Conservation (phyloP, 2,329 filamentous ascomycete genomes). For the Hymenoscyphus infarciens region DNA sequence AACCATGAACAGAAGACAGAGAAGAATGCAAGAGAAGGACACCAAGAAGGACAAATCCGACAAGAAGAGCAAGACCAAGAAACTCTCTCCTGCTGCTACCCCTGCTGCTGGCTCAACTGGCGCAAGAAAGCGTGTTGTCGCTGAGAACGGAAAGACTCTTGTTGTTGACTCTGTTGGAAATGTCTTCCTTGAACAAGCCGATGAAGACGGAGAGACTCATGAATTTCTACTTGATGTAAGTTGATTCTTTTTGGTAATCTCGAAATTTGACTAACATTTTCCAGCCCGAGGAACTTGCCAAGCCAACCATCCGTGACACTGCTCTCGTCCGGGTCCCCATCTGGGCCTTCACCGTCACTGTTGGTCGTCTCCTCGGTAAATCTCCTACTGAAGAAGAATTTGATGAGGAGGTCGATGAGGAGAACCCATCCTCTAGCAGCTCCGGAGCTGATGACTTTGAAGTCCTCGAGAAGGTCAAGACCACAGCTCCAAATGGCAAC, state of each 20-base stretch:
- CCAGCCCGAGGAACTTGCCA: slow-evolving; percentile 73
- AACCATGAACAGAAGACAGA: slow-evolving; percentile 77
- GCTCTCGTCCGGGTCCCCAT: slow-evolving; percentile 75
- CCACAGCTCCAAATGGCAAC: slow-evolving; percentile 29
- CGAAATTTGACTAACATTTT: slow-evolving; percentile 18
- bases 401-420: slow-evolving; percentile 42
- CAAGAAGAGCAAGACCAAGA: slow-evolving; percentile 51
- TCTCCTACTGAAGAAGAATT: slow-evolving; percentile 37
- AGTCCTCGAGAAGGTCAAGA: slow-evolving; percentile 52
- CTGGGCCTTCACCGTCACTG: slow-evolving; percentile 61
- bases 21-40: slow-evolving; percentile 84
- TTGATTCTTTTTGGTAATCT: slow-evolving; percentile 26
- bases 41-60: slow-evolving; percentile 64
- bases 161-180: slow-evolving; percentile 90
- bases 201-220: slow-evolving; percentile 77
- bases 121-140: slow-evolving; percentile 80
- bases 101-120: slow-evolving; percentile 60
- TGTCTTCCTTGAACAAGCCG: slow-evolving; percentile 90
- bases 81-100: slow-evolving; percentile 38
- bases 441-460: slow-evolving; percentile 62
- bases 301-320: slow-evolving; percentile 77
- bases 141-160: slow-evolving; percentile 91
- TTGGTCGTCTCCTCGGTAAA: slow-evolving; percentile 48
- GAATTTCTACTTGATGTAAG: slow-evolving; percentile 87
- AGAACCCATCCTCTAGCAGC: slow-evolving; percentile 50